Evolutionary conservation across 2,329 filamentous ascomycete genomes (phyloP).

Genomic region (Exophiala sideris): DNA sequence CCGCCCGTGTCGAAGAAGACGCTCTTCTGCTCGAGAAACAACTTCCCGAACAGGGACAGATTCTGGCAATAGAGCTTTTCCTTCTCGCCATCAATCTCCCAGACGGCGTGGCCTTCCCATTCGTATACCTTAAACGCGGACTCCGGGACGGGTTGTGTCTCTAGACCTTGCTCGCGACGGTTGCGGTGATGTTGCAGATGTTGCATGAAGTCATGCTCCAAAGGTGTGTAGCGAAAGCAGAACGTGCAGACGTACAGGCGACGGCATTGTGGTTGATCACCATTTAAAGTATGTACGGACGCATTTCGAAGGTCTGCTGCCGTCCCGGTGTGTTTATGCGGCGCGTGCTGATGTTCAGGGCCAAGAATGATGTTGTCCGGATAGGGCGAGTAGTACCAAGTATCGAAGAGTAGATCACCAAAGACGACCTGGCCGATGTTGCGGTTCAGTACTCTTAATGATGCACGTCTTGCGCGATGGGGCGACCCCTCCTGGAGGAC

Average conservation of each 20-base stretch:
- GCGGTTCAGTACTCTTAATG: conserved; percentile 41
- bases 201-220: conserved; percentile 38
- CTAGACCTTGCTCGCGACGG: conserved; percentile 11
- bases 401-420: conserved; percentile 76
- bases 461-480: conserved; percentile 21
- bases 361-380: conserved; percentile 53
- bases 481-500: conserved; percentile 26
- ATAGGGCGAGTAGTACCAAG: conserved; percentile 94
- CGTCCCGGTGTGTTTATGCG: conserved; percentile 28
- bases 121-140: conserved; percentile 76
- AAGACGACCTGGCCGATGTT: conserved; percentile 86
- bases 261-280: conserved; percentile 12
- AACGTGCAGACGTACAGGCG: conserved; percentile 66
- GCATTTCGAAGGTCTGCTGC: conserved; percentile 33
- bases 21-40: conserved; percentile 97
- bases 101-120: conserved; percentile 77
- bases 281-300: conserved; percentile 3
- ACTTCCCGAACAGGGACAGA: conserved; percentile 89
- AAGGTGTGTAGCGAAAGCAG: conserved; percentile 85
- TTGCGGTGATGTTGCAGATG: conserved; percentile 50
- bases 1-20: conserved; percentile 95
- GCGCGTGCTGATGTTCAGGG: conserved; percentile 17
- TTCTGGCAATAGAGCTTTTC: conserved; percentile 92
- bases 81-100: conserved; percentile 87
- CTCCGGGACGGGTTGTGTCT: conserved; percentile 35